Evolutionary conservation across 345 rosid species (phyloP).

Genomic region (Litchi chinensis): DNA sequence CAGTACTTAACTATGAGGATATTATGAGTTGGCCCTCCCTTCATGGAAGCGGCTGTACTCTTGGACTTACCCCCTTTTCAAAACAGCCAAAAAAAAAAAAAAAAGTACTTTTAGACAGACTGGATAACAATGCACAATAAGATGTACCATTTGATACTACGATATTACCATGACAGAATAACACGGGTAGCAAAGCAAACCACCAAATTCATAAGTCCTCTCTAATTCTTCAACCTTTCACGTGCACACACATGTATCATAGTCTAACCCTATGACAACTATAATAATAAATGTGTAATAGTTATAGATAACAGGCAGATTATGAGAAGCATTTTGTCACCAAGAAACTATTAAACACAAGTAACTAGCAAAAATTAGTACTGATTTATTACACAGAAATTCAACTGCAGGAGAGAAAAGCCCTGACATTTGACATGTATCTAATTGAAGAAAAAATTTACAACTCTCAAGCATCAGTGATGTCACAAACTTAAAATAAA

Average conservation of each 20-base stretch:
- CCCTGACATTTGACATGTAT: background rate
- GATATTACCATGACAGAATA: background rate
- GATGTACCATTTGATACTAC: background rate
- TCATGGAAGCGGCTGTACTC: conserved; percentile 26
- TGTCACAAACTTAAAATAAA: background rate
- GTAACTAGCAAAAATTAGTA: background rate
- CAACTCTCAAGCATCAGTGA: background rate
- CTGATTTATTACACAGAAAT: background rate
- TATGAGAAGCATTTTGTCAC: background rate
- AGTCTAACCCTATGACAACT: background rate
- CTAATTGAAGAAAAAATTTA: background rate
- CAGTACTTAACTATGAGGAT: conserved; percentile 24
- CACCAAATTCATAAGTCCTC: background rate
- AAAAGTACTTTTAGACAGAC: conserved; percentile 14
- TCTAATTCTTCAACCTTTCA: background rate
- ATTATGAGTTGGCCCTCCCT: conserved; percentile 26
- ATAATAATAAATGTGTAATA: background rate
- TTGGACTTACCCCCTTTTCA: conserved; percentile 35
- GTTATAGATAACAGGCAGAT: background rate
- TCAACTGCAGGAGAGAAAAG: background rate
- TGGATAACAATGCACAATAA: background rate
- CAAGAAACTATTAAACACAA: background rate
- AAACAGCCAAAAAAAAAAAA: conserved; percentile 28
- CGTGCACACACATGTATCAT: background rate
- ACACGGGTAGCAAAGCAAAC: background rate